A percentile compares a stretch with the other conserved stretches of the same genome.
Conservation (phyloP, 176 grass and related monocot species). For the Triticum urartu region DNA sequence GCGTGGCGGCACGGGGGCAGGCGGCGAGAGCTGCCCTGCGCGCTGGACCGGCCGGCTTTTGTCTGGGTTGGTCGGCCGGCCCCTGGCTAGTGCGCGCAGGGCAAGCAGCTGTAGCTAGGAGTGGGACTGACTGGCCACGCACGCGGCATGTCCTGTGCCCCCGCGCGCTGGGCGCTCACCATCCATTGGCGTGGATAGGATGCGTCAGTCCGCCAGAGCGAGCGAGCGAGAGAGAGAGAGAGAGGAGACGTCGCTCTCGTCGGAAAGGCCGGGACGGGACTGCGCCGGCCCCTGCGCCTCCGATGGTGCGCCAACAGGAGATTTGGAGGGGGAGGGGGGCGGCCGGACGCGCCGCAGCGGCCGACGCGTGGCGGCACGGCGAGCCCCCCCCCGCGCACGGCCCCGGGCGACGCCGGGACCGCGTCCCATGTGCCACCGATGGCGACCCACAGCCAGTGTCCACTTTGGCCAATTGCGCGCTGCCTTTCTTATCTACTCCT, state of each 20-base stretch:
- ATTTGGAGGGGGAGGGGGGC: background rate
- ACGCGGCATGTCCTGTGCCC: conserved; percentile 22
- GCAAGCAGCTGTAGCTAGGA: no score
- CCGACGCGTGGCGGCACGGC: conserved; percentile 29
- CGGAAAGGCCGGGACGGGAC: conserved; percentile 10
- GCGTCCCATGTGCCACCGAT: conserved; percentile 34
- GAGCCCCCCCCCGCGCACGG: conserved; percentile 2
- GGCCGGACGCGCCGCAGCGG: background rate
- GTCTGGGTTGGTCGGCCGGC: background rate
- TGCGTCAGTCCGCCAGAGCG: background rate
- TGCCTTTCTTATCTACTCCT: background rate
- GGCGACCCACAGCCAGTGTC: background rate
- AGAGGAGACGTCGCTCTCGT: conserved; percentile 32
- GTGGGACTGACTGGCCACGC: background rate
- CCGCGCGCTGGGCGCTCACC: background rate
- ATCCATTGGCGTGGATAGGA: background rate
- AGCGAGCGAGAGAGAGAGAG: no score
- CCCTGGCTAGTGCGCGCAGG: background rate
- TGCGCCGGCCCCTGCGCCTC: background rate
- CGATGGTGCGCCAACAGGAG: background rate
- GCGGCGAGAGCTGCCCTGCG: background rate
- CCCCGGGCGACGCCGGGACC: conserved; percentile 20
- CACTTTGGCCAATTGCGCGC: background rate
- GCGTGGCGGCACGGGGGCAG: background rate
- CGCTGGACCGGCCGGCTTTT: background rate